Base-by-base conservation (phyloP, 805 yeast species). In the Starmerella potacharoeniae region DNA sequence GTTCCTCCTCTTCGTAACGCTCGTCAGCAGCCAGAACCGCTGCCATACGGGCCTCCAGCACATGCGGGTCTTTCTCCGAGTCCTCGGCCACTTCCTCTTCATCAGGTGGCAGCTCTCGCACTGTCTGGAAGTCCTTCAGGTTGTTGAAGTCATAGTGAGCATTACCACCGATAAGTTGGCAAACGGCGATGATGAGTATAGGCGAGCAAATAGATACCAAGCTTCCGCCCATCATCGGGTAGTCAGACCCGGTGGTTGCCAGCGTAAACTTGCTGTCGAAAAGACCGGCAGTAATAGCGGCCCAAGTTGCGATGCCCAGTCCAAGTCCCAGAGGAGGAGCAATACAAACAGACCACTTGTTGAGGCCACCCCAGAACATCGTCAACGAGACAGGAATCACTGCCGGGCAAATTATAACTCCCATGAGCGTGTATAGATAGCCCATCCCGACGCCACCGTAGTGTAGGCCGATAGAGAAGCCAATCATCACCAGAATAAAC, bases 191-290 rank as follows among this genome's bases (percentile, higher is more conserved):
- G 54, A 82, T 75, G 16, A 88, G 68, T 16, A 78, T 65, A 9
- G 96, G 95, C 1, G 90, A 77, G 53, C 81, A 73, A 58, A 89
- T 71, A 0, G 96, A 91, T 52, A 87, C 89, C 48, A 87, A 81
- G 68, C 89, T 89, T 57, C 96, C 96, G 3, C 83, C 82, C 59
- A 88, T 75, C 96, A 90, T 90, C 42, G 96, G 84, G 66, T 86
- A 78, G 68, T 90, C 95, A 59, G 76, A 78, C 61, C 91, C 93
- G 55, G 68, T 71, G 67, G 78, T 56, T 65, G 73, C 67, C 78
- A 77, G 63, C 80, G 72, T 4, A 86, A 83, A 64, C 77, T 66
- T 14, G 40, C 51, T 53, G 80, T 78, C 41, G 80, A 66, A 67
- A 44, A 69, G 64, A 5, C 68, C 65, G 43, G 71, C 64, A 8